phyloP scores from a whole-genome alignment of 2,329 filamentous ascomycete genomes.

The Neonectria neomacrospora region DNA sequence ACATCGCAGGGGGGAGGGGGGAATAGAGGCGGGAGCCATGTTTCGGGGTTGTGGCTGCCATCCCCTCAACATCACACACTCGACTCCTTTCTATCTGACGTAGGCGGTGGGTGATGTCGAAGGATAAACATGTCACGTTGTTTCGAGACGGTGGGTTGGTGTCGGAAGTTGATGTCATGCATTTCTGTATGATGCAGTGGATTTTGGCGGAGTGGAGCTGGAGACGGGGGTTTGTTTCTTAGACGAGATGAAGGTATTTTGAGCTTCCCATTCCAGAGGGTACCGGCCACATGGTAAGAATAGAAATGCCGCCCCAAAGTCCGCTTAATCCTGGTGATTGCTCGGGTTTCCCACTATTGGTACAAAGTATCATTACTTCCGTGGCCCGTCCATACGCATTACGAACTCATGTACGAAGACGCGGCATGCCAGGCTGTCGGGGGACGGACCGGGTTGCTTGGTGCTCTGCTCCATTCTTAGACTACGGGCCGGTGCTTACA shows the following conservation, averaged over 20 bases:
- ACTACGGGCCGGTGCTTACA: slow-evolving; percentile 18
- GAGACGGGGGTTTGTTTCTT: neutral
- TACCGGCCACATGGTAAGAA: neutral
- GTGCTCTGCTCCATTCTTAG: slow-evolving; percentile 2
- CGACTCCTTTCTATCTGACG: slow-evolving; percentile 5
- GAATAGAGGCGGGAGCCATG: slow-evolving; percentile 4
- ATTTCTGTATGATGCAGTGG: slow-evolving; percentile 7
- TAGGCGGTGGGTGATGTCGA: neutral
- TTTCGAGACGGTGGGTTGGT: slow-evolving; percentile 9
- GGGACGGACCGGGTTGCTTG: slow-evolving; percentile 6
- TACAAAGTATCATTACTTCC: neutral
- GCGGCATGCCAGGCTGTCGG: neutral
- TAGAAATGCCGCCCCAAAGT: slow-evolving; percentile 9
- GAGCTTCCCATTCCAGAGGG: neutral
- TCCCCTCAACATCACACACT: neutral
- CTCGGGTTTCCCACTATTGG: neutral
- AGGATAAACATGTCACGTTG: slow-evolving; percentile 7
- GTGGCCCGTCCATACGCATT: neutral
- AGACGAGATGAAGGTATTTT: neutral
- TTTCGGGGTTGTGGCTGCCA: neutral
- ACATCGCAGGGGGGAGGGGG: slow-evolving; percentile 1
- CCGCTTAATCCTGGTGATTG: slow-evolving; percentile 16
- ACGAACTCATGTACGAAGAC: neutral
- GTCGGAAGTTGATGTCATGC: slow-evolving; percentile 17
- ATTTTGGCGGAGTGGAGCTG: slow-evolving; percentile 4